Base-by-base conservation (phyloP, 2,329 filamentous ascomycete species). In the Fusarium bactridioides region DNA sequence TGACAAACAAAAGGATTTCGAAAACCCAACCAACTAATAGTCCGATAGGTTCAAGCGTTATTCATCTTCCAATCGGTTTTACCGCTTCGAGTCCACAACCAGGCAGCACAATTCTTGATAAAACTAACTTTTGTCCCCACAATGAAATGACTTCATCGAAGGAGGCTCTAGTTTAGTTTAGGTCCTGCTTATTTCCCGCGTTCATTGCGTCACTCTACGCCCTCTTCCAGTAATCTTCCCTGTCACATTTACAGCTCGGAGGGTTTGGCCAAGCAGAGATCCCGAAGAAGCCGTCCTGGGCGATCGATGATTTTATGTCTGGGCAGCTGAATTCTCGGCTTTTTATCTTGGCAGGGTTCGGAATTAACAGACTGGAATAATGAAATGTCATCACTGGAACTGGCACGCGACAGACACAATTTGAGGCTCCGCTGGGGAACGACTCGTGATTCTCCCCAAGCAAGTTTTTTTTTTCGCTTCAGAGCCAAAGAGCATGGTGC, bases 31-130 rank as follows among this genome's bases (percentile, higher is more conserved):
- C n/a, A n/a, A n/a, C n/a, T n/a, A n/a, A n/a, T n/a, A n/a, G n/a
- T n/a, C n/a, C n/a, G n/a, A 58, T 33, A 33, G 21, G 47, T 2
- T 50, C 47, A 15, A 43, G 37, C 37, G 29, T 45, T 10, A 11
- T 7, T 7, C 1, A 1, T 29, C 56, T 43, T 27, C 54, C 64
- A 67, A 67, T 67, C 64, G 47, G 63, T 44, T 16, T 50, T 18
- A 27, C 15, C 50, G 43, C 10, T 5, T 0, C 18, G 18, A 35
- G n/a, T 62, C 57, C 61, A 58, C 35, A 43, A 27, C 63, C 29
- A 69, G 66, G 66, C 66, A 69, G 40, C 66, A 69, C 64, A 69
- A 69, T 69, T 69, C 57, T 29, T 69, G 45, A 37, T 23, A 61
- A 45, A 57, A 57, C 56, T 38, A 44, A 21, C 19, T 3, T 37